Base-by-base conservation (phyloP, 257 asterid species). In the Anisodus tanguticus region DNA sequence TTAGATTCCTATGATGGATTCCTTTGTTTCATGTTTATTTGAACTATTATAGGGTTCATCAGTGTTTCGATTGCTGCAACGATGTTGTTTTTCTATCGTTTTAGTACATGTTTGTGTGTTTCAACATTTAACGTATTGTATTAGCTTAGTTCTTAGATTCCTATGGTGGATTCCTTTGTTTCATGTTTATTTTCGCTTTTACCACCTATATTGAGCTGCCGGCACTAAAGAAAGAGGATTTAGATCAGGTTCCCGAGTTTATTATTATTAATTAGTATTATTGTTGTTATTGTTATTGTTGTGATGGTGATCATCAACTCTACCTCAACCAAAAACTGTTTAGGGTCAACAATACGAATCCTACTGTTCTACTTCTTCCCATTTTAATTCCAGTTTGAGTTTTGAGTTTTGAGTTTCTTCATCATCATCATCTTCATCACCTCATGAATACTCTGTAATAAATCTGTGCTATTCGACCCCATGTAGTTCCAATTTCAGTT, bases 81-180 rank as follows among this genome's bases (percentile, higher is more conserved):
- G 54, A 41, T 70, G 78, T 68, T 15, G 51, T 41, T 70, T 70
- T 70, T 9, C 57, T 43, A 70, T 37, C 37, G 79, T 71, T 71
- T 71, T 17, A 13, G n/a, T 55, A 4, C n/a, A 13, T 55, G 19
- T 55, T 55, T 55, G 0, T 12, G n/a, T 55, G 60, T 55, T 53
- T 53, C 58, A 31, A 31, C 15, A 53, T 10, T 53, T 10, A 4
- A 4, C 45, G 43, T 37, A 6, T 67, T 67, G 22, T 53, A 53
- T 31, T 11, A 19, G 58, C 6, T 72, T 12, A 72, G 19, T 11
- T 0, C 7, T 9, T 0, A 47, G 11, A 47, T 47, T 72, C 10
- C 11, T 70, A 70, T 4, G 1, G 60, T 22, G 15, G 43, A 0
- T 49, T 74, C 43, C 6, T 49, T 74, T 0, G 19, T 19, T 47